Percentiles rank a stretch among this genome's conserved stretches.
Evolutionary conservation across 441 rosid species (phyloP).

Genomic region (Arabidopsis lyrata): DNA sequence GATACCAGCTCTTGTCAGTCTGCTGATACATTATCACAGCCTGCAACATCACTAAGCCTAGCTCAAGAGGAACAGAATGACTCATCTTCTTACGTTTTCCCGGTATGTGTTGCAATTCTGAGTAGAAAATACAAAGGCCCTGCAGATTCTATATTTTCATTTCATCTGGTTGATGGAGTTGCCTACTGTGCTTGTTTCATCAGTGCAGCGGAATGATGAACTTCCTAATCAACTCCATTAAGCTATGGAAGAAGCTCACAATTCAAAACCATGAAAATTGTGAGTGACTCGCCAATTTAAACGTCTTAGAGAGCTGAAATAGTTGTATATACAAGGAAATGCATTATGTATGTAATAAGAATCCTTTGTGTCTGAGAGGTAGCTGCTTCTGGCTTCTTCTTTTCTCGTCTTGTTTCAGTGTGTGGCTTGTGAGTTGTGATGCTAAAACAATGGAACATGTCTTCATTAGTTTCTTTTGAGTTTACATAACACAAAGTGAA

Average conservation of each 20-base stretch:
- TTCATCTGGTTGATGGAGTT: constrained; percentile 32
- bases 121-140: constrained; percentile 3
- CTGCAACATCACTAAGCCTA: constrained; percentile 1
- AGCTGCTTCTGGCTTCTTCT: constrained; percentile 1
- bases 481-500: not conserved
- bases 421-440: constrained; percentile 10
- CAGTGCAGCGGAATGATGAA: constrained; percentile 61
- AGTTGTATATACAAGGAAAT: not conserved
- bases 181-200: constrained; percentile 42
- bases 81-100: constrained; percentile 59
- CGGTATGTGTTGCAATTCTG: constrained; percentile 53
- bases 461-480: constrained; percentile 6
- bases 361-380: not conserved
- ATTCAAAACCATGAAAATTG: constrained; percentile 49
- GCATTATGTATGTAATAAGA: constrained; percentile 2
- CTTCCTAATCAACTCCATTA: constrained; percentile 59
- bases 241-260: constrained; percentile 64
- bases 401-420: not conserved
- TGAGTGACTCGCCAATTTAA: constrained; percentile 24
- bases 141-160: constrained; percentile 2
- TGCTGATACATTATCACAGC: constrained; percentile 9
- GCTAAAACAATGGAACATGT: constrained; percentile 19
- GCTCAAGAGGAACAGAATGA: constrained; percentile 43
- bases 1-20: constrained; percentile 29
- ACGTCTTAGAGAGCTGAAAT: not conserved